phyloP scores from a whole-genome alignment of 495 filamentous ascomycete genomes.

The Niebla homalea region DNA sequence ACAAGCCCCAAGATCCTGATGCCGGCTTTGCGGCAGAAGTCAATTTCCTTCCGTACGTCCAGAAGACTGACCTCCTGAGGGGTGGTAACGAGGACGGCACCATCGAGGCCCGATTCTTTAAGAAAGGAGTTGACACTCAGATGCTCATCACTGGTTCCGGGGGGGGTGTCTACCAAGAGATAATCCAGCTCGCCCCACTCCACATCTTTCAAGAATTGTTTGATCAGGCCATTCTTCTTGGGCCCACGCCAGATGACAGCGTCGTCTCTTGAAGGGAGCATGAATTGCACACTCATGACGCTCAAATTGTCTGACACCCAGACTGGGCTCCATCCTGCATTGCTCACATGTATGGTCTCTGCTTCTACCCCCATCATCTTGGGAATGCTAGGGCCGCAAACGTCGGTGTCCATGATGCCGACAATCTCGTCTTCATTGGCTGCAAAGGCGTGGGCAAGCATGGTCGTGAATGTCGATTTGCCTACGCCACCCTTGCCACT shows the following conservation, averaged over 20 bases:
- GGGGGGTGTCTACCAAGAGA: constrained; percentile 86
- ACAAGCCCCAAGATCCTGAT: constrained; percentile 80
- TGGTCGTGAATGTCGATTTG: constrained; percentile 79
- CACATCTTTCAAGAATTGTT: constrained; percentile 93
- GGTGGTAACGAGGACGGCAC: constrained; percentile 85
- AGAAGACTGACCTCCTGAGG: constrained; percentile 88
- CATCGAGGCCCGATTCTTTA: constrained; percentile 80
- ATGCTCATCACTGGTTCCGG: constrained; percentile 91
- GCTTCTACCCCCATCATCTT: constrained; percentile 96
- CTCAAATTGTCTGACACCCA: constrained; percentile 86
- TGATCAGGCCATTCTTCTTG: constrained; percentile 97
- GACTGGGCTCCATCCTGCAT: constrained; percentile 77
- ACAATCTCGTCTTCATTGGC: constrained; percentile 59
- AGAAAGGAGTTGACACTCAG: constrained; percentile 78
- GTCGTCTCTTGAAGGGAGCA: constrained; percentile 84
- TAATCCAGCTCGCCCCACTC: constrained; percentile 94
- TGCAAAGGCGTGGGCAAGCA: constrained; percentile 80
- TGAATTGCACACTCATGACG: constrained; percentile 95
- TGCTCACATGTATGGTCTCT: constrained; percentile 81
- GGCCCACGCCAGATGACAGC: constrained; percentile 94
- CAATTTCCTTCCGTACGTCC: constrained; percentile 91
- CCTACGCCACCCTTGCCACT: constrained; percentile 95
- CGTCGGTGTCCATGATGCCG: constrained; percentile 93
- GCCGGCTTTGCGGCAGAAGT: constrained; percentile 90
- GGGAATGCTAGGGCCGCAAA: constrained; percentile 85